These are phyloP conservation scores for Clausena lansium DNA, from an alignment of 345 rosid species.

Conservation along the genomic window DNA sequence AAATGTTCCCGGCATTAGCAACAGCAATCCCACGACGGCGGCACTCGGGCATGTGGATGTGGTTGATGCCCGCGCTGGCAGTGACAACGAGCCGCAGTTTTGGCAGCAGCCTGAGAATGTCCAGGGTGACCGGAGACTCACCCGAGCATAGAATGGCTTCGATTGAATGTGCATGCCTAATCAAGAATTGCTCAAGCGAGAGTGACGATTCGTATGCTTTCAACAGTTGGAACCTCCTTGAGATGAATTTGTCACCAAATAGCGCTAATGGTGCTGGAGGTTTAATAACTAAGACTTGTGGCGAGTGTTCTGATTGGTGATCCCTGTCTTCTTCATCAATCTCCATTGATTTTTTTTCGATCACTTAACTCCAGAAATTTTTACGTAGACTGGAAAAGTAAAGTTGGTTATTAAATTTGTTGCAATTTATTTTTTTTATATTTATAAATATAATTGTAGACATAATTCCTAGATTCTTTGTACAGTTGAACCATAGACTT, in stretches of 20 bases:
- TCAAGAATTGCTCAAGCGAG: slow-evolving; percentile 40
- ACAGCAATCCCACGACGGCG: slow-evolving; percentile 52
- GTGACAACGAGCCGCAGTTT: slow-evolving; percentile 34
- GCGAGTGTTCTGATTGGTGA: slow-evolving; percentile 1
- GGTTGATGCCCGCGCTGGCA: slow-evolving; percentile 54
- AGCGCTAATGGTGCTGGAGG: slow-evolving; percentile 18
- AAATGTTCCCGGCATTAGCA: slow-evolving; percentile 23
- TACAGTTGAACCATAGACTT: too few species aligned
- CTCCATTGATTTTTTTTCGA: not conserved
- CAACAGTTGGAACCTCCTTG: slow-evolving; percentile 23
- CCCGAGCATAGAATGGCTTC: slow-evolving; percentile 37
- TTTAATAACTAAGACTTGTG: slow-evolving; percentile 16
- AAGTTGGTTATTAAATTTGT: too few species aligned
- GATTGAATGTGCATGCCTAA: slow-evolving; percentile 31
- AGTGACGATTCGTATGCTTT: slow-evolving; percentile 35
- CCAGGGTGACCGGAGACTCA: slow-evolving; percentile 23
- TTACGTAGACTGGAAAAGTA: too few species aligned
- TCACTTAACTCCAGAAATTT: too few species aligned
- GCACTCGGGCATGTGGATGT: slow-evolving; percentile 55
- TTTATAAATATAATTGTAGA: too few species aligned
- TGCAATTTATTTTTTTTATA: too few species aligned
- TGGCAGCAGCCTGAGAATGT: slow-evolving; percentile 38
- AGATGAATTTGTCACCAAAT: not conserved
- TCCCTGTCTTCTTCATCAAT: not conserved
- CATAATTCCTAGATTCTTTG: too few species aligned